Base-by-base conservation (phyloP, 306 rosid genomes). In the Trifolium repens region DNA sequence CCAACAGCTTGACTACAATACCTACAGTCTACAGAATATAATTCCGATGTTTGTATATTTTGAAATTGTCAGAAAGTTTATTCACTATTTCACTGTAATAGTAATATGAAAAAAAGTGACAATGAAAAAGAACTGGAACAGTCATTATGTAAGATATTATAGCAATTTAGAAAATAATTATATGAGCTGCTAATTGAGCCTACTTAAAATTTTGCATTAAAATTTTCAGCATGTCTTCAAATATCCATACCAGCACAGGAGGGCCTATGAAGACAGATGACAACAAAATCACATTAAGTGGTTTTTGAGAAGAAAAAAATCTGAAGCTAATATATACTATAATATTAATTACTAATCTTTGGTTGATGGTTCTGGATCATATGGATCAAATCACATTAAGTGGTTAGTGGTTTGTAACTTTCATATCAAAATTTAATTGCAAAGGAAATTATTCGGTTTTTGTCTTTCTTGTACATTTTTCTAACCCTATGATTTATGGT, bases 151-250 rank as follows among this genome's bases (percentile, higher is more conserved):
- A 59, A 27, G 39, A 59, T 59, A 59, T 59, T 27, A 27, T 60
- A 60, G 66, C 40, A 26, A 60, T 26, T 60, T 27, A 14, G 39
- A 30, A 34, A 63, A 15, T 16, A 37, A 64, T 8, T 64, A 37
- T 9, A 16, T 64, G 49, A 15, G 69, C 47, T 39, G 37, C 49
- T 37, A 64, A 64, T 37, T 64, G 69, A 63, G 69, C 44, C 4
- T 63, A 47, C 69, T 63, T 35, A 46, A 11, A 15, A 63, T 37
- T 63, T 35, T 37, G 69, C 69, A 35, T 63, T 5, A 8, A 63
- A 35, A 42, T 63, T 63, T 63, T 24, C 10, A 35, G 24, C 47
- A n/a, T 35, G 27, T 16, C 24, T 61, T 61, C 43, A 60, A 60
- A 60, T 60, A 12, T 24, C 63, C 34, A 57, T 57, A 10, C 63